A percentile compares a stretch with the other conserved stretches of the same genome.
These are phyloP conservation scores for Thermothielavioides terrestris DNA, from an alignment of 495 filamentous ascomycete species.

Conservation along the genomic window DNA sequence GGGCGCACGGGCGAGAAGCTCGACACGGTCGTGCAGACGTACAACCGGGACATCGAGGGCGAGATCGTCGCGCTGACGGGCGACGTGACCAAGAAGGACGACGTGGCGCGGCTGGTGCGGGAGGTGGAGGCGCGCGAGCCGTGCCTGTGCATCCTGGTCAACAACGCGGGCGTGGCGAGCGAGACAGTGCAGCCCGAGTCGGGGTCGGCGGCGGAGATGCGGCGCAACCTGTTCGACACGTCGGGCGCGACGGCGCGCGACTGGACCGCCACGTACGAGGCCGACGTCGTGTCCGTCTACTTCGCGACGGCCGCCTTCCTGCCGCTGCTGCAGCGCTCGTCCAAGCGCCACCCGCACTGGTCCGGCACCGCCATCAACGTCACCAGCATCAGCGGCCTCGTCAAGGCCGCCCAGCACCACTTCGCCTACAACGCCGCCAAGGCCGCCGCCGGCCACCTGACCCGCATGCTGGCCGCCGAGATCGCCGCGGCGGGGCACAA, in stretches of 20 bases:
- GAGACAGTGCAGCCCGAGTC: constrained; percentile 50
- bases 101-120: constrained; percentile 53
- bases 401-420: constrained; percentile 60
- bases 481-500: constrained; percentile 34
- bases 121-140: constrained; percentile 55
- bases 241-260: constrained; percentile 46
- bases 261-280: constrained; percentile 61
- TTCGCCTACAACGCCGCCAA: constrained; percentile 71
- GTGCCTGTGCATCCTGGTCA: constrained; percentile 66
- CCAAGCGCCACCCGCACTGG: constrained; percentile 40
- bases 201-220: constrained; percentile 40
- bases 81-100: constrained; percentile 68
- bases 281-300: constrained; percentile 69
- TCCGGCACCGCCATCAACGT: constrained; percentile 53
- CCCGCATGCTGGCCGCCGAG: constrained; percentile 41
- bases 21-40: constrained; percentile 20
- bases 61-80: constrained; percentile 53
- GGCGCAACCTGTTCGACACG: constrained; percentile 39
- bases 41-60: constrained; percentile 30
- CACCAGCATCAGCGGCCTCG: constrained; percentile 45
- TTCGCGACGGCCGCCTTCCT: constrained; percentile 38
- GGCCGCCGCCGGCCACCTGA: constrained; percentile 65
- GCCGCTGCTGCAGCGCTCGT: constrained; percentile 36
- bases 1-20: constrained; percentile 50
- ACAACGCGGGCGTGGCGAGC: constrained; percentile 69